Evolutionary conservation across 305 asterid genomes (phyloP).

Genomic region (Fraxinus angustifolia): DNA sequence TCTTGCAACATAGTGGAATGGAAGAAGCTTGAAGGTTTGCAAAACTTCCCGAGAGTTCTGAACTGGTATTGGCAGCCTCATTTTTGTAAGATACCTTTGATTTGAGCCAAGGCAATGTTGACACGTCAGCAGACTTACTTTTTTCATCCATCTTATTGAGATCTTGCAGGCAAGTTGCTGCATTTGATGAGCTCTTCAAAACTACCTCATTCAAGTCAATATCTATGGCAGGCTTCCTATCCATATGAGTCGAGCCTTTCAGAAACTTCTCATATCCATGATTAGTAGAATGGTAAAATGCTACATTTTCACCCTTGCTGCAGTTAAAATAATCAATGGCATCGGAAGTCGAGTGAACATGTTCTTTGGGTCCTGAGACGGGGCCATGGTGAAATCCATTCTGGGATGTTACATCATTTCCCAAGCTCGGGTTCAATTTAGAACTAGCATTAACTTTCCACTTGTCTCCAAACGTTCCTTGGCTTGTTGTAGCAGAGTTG

Average conservation of each 20-base stretch:
- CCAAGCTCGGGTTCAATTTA: constrained; percentile 33
- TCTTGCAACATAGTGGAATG: constrained; percentile 17
- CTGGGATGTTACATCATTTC: constrained; percentile 23
- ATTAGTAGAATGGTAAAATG: constrained; percentile 28
- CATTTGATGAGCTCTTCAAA: constrained; percentile 33
- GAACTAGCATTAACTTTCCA: constrained; percentile 37
- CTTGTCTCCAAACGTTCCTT: constrained; percentile 42
- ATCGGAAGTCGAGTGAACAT: constrained; percentile 29
- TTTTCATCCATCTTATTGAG: constrained; percentile 33
- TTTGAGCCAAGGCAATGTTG: constrained; percentile 75
- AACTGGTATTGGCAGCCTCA: constrained; percentile 26
- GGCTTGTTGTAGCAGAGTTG: constrained; percentile 36
- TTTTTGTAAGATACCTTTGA: constrained; percentile 33
- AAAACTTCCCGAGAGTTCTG: constrained; percentile 15
- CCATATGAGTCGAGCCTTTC: constrained; percentile 24
- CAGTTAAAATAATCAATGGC: constrained; percentile 35
- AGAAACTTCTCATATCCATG: constrained; percentile 34
- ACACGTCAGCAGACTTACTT: constrained; percentile 31
- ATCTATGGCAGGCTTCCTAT: constrained; percentile 40
- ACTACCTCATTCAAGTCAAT: constrained; percentile 60
- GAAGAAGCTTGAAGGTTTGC: constrained; percentile 31
- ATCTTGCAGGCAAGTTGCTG: constrained; percentile 34
- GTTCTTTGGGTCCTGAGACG: constrained; percentile 48
- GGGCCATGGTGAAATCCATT: constrained; percentile 61
- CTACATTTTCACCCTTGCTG: constrained; percentile 32